A percentile compares a stretch with the other conserved stretches of the same genome.
phyloP scores from a whole-genome alignment of 257 asterid species.

The Verbascum thapsus region DNA sequence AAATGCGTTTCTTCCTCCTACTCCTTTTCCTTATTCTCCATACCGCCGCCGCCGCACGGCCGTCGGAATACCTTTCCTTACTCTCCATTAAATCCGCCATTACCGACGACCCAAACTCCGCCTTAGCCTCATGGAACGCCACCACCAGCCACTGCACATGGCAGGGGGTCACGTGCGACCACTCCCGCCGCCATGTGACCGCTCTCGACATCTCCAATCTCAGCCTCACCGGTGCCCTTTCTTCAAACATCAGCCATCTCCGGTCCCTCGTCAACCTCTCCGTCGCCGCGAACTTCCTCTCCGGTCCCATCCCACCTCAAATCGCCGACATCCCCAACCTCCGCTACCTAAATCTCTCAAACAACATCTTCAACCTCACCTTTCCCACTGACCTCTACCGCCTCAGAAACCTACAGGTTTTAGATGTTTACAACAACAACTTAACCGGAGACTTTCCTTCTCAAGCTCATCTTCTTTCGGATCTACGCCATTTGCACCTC shows the following conservation, averaged over 20 bases:
- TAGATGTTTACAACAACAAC: slow-evolving; percentile 76
- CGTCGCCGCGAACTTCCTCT: slow-evolving; percentile 47
- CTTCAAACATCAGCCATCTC: slow-evolving; percentile 50
- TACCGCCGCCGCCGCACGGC: slow-evolving; percentile 27
- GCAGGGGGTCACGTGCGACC: slow-evolving; percentile 56
- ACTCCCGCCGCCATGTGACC: slow-evolving; percentile 44
- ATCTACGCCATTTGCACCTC: slow-evolving; percentile 59
- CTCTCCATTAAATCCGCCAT: slow-evolving; percentile 51
- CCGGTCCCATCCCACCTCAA: slow-evolving; percentile 60
- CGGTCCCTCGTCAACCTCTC: slow-evolving; percentile 52
- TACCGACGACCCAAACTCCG: slow-evolving; percentile 44
- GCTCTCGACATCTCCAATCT: slow-evolving; percentile 55
- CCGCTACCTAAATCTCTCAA: slow-evolving; percentile 56
- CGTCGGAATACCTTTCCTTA: slow-evolving; percentile 42
- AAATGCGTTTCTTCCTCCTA: slow-evolving; percentile 39
- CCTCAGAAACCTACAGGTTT: slow-evolving; percentile 49
- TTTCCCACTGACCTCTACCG: slow-evolving; percentile 49
- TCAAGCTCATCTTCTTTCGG: slow-evolving; percentile 39
- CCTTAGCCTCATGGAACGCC: slow-evolving; percentile 47
- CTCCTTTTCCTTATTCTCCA: slow-evolving; percentile 35
- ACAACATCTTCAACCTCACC: slow-evolving; percentile 48
- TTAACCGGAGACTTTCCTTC: slow-evolving; percentile 63
- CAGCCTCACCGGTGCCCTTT: slow-evolving; percentile 54
- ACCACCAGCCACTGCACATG: slow-evolving; percentile 53
- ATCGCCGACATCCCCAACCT: slow-evolving; percentile 47